Base-by-base conservation (phyloP, 345 rosid species). In the Corchorus olitorius region DNA sequence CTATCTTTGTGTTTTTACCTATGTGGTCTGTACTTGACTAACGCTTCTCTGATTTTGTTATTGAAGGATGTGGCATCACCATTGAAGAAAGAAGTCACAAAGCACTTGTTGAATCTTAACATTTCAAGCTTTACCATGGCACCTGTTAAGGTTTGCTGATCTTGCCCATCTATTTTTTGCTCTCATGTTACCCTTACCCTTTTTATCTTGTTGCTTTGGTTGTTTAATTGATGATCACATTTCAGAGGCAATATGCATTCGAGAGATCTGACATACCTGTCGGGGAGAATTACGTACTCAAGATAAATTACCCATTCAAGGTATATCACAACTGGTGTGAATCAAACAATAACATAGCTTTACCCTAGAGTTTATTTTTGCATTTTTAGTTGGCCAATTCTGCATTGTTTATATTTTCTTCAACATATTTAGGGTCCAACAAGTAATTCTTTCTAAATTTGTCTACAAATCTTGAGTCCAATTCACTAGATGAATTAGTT, bases 221-320 rank as follows among this genome's bases (percentile, higher is more conserved):
- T 64, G 68, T 85, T 54, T 58, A 69, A 53, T 67, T 2, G 54
- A 43, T 78, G 78, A 69, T 73, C 45, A 48, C 54, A 37, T 75
- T 22, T 65, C 89, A 96, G 99, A 89, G 99, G 84, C 91, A 78
- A 46, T 92, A 92, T 88, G 97, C 97, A 35, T 93, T 96, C 62
- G 97, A 92, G 81, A 83, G 90, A 78, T 77, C 87, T 74, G 97
- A 92, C 77, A 85, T 96, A 70, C 94, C 97, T 81, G 52, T 74
- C 39, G 97, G 97, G 41, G 97, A 96, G 84, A 93, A 88, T 80
- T 93, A 90, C 82, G 91, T 88, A 19, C 86, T 96, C 75, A 93
- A 96, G 85, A 89, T 96, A 80, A 93, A 85, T 81, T 96, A 96
- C 78, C 88, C 99, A 71, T 93, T 91, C 87, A 91, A 92, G 99